Evolutionary conservation across 345 rosid genomes (phyloP).

Genomic region (Raphanus raphanistrum): DNA sequence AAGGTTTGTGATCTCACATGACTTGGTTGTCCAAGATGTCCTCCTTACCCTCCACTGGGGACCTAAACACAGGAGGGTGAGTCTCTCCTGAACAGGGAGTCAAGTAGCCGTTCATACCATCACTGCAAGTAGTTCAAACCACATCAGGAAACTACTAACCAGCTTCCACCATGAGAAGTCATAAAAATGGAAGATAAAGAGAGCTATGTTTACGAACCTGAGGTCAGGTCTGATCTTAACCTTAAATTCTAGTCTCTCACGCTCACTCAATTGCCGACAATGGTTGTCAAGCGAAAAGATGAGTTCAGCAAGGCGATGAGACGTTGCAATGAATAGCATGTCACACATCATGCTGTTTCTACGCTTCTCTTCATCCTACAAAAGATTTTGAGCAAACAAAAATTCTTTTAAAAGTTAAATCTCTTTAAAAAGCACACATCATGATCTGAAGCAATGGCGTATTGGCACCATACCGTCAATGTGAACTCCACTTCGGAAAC

Average conservation of each 20-base stretch:
- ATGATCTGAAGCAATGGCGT: not conserved
- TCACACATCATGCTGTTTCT: slow-evolving; percentile 85
- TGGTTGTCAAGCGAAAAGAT: slow-evolving; percentile 75
- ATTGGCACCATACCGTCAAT: slow-evolving; percentile 56
- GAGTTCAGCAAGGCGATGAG: slow-evolving; percentile 83
- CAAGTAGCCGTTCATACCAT: slow-evolving; percentile 94
- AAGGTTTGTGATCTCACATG: slow-evolving; percentile 56
- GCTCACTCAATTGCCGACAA: slow-evolving; percentile 59
- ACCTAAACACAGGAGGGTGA: slow-evolving; percentile 85
- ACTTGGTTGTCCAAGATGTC: slow-evolving; percentile 91
- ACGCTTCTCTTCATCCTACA: slow-evolving; percentile 82
- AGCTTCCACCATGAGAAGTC: too few species aligned
- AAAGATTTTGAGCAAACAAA: slow-evolving; percentile 5
- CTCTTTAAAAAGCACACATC: slow-evolving; percentile 4
- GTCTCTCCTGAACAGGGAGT: slow-evolving; percentile 85
- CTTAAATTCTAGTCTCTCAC: slow-evolving; percentile 59
- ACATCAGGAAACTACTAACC: slow-evolving; percentile 40
- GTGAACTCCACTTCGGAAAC: slow-evolving; percentile 71
- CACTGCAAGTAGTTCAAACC: slow-evolving; percentile 71
- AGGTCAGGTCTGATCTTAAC: slow-evolving; percentile 66
- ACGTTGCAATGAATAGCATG: slow-evolving; percentile 79
- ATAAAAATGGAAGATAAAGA: not conserved
- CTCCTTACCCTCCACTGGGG: slow-evolving; percentile 80
- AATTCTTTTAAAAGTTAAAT: not conserved
- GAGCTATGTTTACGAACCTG: slow-evolving; percentile 54